A percentile compares a stretch with the other conserved stretches of the same genome.
phyloP scores from a whole-genome alignment of 2,329 filamentous ascomycete genomes.

The Neophaeococcomyces aloes region DNA sequence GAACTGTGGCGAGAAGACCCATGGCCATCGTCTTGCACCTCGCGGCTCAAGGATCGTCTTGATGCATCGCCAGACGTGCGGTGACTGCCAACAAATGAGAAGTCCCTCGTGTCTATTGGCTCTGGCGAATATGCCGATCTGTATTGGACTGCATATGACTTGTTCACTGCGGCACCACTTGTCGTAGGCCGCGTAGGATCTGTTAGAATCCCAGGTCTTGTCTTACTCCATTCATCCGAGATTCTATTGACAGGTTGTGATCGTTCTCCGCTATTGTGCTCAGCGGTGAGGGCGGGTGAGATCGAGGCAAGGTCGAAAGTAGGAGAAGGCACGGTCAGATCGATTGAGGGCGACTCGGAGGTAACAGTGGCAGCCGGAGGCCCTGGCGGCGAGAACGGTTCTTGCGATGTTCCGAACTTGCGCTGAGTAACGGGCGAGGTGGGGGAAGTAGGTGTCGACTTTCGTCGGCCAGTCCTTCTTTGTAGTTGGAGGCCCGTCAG shows the following conservation, averaged over 20 bases:
- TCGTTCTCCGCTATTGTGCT: neutral
- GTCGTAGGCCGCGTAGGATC: conserved; percentile 16
- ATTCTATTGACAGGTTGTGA: conserved; percentile 4
- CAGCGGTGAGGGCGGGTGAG: conserved; percentile 4
- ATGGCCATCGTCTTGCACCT: neutral
- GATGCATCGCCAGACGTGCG: neutral
- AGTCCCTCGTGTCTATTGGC: neutral
- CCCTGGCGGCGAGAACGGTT: conserved; percentile 13
- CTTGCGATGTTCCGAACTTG: conserved; percentile 13
- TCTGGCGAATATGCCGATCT: neutral
- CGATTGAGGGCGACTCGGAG: conserved; percentile 16
- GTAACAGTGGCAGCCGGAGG: conserved; percentile 13
- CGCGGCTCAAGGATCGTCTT: neutral
- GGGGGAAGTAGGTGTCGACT: conserved; percentile 18
- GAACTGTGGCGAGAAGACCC: neutral
- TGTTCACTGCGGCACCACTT: conserved; percentile 11
- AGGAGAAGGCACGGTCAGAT: conserved; percentile 3
- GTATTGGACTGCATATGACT: neutral
- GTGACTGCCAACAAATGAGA: neutral
- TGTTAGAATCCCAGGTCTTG: conserved; percentile 11
- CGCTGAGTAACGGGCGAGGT: conserved; percentile 16
- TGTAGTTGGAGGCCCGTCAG: conserved; percentile 11
- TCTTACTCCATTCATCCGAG: conserved; percentile 15
- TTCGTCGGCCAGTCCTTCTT: conserved; percentile 14
- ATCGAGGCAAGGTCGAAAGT: conserved; percentile 11